A percentile compares a stretch with the other conserved stretches of the same genome.
Evolutionary conservation across 2,329 filamentous ascomycete species (phyloP).

Genomic region (Colletotrichum spaethianum): DNA sequence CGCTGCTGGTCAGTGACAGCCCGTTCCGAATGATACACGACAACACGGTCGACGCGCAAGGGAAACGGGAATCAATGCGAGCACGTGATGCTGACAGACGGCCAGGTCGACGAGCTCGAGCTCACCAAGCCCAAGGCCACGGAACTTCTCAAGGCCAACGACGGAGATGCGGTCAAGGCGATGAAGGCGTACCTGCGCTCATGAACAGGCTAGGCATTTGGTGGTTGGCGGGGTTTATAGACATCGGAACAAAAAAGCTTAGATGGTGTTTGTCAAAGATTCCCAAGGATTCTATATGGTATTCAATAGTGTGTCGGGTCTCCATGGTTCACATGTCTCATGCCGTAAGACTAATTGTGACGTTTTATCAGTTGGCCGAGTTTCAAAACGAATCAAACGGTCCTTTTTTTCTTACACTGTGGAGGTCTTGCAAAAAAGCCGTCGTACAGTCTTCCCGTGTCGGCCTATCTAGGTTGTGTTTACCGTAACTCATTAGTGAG

Average conservation of each 20-base stretch:
- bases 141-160: conserved; percentile 79
- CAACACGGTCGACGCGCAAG: neutral
- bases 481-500: too few relatives aligned
- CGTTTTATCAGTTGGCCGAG: neutral
- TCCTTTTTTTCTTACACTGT: too few relatives aligned
- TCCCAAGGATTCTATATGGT: conserved; percentile 16
- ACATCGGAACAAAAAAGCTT: conserved; percentile 3
- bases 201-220: conserved; percentile 24
- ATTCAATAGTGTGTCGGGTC: conserved; percentile 26
- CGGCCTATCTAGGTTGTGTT: too few relatives aligned
- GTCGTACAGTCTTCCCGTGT: too few relatives aligned
- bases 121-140: conserved; percentile 80
- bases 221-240: conserved; percentile 8
- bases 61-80: neutral
- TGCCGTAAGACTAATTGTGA: neutral
- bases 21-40: neutral
- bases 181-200: conserved; percentile 69
- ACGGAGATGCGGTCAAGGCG: conserved; percentile 78
- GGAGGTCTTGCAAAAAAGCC: too few relatives aligned
- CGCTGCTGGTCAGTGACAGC: conserved; percentile 70
- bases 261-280: conserved; percentile 13
- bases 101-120: conserved; percentile 78
- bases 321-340: neutral
- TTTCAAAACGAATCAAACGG: too few relatives aligned
- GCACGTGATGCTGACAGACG: neutral